Evolutionary conservation across 441 rosid genomes (phyloP).

Genomic region (Jatropha multifida): DNA sequence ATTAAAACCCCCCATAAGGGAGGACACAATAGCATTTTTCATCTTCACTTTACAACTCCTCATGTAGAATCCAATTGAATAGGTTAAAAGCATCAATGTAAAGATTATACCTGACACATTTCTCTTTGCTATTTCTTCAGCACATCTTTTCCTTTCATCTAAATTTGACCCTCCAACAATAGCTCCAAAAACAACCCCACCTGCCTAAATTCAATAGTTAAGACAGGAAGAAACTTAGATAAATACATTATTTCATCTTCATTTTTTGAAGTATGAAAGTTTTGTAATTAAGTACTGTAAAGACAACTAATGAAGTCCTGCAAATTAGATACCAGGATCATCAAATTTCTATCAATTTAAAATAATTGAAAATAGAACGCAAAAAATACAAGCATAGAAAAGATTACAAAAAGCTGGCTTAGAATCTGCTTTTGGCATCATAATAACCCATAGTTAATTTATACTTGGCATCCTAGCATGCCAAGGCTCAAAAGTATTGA

Average conservation of each 20-base stretch:
- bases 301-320: not conserved
- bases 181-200: slow-evolving; percentile 59
- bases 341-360: not conserved
- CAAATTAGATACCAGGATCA: not conserved
- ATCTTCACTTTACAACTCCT: not conserved
- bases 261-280: not conserved
- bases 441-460: not conserved
- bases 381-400: not conserved
- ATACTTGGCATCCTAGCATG: not conserved
- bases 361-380: not conserved
- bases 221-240: not conserved
- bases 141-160: slow-evolving; percentile 54
- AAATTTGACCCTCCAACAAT: slow-evolving; percentile 64
- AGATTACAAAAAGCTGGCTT: not conserved
- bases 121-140: slow-evolving; percentile 49
- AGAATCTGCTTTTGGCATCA: not conserved
- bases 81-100: not conserved
- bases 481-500: not conserved
- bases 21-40: not conserved
- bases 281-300: not conserved
- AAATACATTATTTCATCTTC: not conserved
- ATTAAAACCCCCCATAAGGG: not conserved
- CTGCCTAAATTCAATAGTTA: slow-evolving; percentile 29
- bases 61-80: not conserved
- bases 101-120: slow-evolving; percentile 48